Percentiles rank a stretch among this genome's conserved stretches.
Conservation (phyloP, 1,284 basidiomycete genomes). For the Malassezia psittaci region DNA sequence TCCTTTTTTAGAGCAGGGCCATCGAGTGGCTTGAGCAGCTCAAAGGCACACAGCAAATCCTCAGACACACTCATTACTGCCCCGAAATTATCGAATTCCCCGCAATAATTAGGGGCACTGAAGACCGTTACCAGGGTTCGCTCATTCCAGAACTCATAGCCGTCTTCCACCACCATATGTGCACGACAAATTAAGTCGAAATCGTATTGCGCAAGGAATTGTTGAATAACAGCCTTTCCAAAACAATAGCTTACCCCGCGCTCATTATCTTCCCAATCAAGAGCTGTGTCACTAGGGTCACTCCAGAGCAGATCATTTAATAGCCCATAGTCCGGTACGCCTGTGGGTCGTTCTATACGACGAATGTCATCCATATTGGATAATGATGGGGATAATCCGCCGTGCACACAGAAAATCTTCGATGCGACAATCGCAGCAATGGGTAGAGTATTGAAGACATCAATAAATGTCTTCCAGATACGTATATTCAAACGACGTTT, state of each 20-base stretch:
- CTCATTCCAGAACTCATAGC: constrained; percentile 99
- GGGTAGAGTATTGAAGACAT: constrained; percentile 97
- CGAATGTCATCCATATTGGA: constrained; percentile 99
- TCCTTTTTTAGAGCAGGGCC: constrained; percentile 91
- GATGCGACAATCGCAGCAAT: constrained; percentile 97
- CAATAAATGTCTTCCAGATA: constrained; percentile 99
- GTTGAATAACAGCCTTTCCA: constrained; percentile 92
- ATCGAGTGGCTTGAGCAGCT: constrained; percentile 84
- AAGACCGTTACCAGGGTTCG: constrained; percentile 96
- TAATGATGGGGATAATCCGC: constrained; percentile 91
- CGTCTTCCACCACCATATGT: constrained; percentile 96
- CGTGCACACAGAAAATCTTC: constrained; percentile 99
- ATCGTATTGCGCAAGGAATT: constrained; percentile 72
- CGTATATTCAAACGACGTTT: constrained; percentile 99
- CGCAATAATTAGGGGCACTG: constrained; percentile 84
- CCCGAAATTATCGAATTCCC: constrained; percentile 96
- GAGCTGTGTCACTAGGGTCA: constrained; percentile 91
- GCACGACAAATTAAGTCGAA: constrained; percentile 99
- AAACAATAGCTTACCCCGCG: constrained; percentile 99
- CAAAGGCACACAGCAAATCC: constrained; percentile 92
- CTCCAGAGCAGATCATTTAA: constrained; percentile 97
- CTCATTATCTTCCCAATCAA: constrained; percentile 99
- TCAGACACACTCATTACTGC: constrained; percentile 73
- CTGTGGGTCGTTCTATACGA: constrained; percentile 91
- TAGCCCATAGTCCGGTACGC: constrained; percentile 97